Conservation (phyloP, 805 yeast genomes). For the Spathaspora girioi region DNA sequence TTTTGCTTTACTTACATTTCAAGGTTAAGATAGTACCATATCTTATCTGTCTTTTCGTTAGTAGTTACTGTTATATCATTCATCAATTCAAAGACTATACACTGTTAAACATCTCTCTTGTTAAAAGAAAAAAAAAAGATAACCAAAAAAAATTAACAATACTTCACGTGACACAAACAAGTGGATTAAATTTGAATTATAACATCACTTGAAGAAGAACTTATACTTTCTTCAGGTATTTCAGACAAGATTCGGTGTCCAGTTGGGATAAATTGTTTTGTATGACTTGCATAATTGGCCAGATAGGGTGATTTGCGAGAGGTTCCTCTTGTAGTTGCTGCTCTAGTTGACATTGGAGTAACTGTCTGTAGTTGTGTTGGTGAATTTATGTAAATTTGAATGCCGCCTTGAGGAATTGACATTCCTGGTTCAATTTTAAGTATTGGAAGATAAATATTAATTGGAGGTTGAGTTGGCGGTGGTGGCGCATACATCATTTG, state of each 20-base stretch:
- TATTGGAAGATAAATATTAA: neutral
- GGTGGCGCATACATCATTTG: neutral
- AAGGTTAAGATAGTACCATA: neutral
- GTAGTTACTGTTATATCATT: neutral
- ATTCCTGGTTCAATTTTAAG: conserved; percentile 22
- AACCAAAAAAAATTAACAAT: neutral
- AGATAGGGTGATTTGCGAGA: neutral
- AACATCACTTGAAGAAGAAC: conserved; percentile 7
- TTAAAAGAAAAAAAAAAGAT: neutral
- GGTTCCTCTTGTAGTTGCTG: neutral
- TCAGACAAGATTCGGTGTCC: neutral
- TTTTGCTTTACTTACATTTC: neutral
- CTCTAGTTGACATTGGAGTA: neutral
- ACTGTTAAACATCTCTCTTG: neutral
- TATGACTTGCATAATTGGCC: neutral
- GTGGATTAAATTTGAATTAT: conserved; percentile 3
- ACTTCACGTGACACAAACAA: neutral
- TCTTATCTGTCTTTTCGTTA: neutral
- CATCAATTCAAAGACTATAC: neutral
- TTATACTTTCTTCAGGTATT: neutral
- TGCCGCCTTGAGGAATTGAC: conserved; percentile 26
- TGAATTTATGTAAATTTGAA: conserved; percentile 12
- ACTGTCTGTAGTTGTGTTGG: neutral
- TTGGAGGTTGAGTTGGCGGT: neutral
- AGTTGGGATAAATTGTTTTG: neutral